phyloP scores from a whole-genome alignment of 192 early-diverging fungal genomes.

The Linnemannia schmuckeri region DNA sequence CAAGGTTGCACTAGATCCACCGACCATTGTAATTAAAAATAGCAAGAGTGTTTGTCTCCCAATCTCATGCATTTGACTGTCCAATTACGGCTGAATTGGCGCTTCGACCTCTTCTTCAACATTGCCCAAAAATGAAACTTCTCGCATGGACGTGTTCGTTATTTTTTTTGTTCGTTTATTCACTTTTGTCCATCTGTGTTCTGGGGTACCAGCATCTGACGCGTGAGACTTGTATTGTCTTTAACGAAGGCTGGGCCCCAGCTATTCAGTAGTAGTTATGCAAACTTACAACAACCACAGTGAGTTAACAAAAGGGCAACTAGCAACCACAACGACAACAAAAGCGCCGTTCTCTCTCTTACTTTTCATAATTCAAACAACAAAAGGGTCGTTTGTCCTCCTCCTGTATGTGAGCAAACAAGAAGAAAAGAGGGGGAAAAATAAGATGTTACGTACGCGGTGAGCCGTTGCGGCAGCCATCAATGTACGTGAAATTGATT shows the following conservation, averaged over 20 bases:
- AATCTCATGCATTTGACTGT: background rate
- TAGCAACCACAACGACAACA: background rate
- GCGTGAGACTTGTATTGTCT: background rate
- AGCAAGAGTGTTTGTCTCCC: background rate
- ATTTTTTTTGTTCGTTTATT: background rate
- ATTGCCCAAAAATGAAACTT: too few species aligned
- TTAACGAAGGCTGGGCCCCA: too few species aligned
- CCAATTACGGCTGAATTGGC: background rate
- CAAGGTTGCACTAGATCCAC: conserved; percentile 4
- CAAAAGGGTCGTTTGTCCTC: background rate
- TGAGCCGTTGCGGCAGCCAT: background rate
- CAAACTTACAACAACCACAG: too few species aligned
- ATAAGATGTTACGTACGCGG: background rate
- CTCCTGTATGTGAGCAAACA: background rate
- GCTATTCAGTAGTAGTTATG: too few species aligned
- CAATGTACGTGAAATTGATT: background rate
- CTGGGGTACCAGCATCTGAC: background rate
- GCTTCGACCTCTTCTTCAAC: background rate
- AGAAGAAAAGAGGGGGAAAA: background rate
- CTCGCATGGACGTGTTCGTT: too few species aligned
- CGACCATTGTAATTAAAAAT: conserved; percentile 5
- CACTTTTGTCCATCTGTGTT: background rate
- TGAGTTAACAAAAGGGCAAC: too few species aligned
- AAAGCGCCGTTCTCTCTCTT: background rate
- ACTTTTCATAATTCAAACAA: background rate